Conservation (phyloP, 1,139 yeast species). For the Suhomyces yuchorum region DNA sequence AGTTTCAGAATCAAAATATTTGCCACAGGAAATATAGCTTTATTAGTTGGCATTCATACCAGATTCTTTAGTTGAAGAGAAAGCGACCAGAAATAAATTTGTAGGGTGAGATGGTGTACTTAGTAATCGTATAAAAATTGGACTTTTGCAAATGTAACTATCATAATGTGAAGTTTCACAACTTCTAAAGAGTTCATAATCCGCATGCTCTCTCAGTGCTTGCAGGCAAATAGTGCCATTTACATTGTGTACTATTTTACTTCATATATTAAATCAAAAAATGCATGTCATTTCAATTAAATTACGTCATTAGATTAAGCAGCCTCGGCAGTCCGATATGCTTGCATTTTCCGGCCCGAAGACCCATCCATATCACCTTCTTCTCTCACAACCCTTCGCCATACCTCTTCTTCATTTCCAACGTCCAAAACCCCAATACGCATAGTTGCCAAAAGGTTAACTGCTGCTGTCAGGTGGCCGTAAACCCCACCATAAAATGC, state of each 20-base stretch:
- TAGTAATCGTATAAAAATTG: too few species aligned
- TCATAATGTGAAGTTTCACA: too few species aligned
- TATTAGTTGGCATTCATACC: too few species aligned
- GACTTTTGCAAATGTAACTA: too few species aligned
- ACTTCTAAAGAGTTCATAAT: too few species aligned
- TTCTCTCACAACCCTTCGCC: constrained; percentile 58
- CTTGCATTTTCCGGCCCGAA: constrained; percentile 26
- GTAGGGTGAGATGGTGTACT: too few species aligned
- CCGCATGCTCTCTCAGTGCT: too few species aligned
- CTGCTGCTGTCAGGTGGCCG: constrained; percentile 73
- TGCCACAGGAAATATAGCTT: too few species aligned
- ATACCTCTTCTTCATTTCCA: constrained; percentile 81
- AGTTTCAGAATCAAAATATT: too few species aligned
- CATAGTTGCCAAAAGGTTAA: constrained; percentile 72
- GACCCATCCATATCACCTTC: constrained; percentile 39
- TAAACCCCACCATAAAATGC: constrained; percentile 79
- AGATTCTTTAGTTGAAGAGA: too few species aligned
- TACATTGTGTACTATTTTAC: background rate
- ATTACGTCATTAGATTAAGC: constrained; percentile 27
- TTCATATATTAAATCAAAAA: background rate
- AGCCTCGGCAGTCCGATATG: constrained; percentile 48
- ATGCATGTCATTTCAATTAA: background rate
- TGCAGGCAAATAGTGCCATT: too few species aligned
- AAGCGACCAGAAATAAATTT: too few species aligned
- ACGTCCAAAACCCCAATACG: constrained; percentile 73